Percentiles rank a stretch among this genome's conserved stretches.
Conservation (phyloP, 1,139 yeast species). For the Sugiyamaella neomexicana region DNA sequence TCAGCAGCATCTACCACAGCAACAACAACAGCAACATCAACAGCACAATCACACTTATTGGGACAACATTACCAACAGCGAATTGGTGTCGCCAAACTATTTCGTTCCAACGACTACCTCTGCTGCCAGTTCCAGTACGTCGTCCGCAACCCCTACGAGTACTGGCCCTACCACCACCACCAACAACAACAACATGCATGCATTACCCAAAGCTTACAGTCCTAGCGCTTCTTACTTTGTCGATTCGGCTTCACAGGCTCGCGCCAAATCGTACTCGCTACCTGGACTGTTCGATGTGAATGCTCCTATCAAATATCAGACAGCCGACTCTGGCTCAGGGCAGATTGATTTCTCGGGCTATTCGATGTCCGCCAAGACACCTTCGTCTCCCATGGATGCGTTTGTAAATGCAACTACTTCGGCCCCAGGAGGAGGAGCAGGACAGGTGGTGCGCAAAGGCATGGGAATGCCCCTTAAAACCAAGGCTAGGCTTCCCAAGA, state of each 20-base stretch:
- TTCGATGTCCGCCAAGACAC: slow-evolving; percentile 21
- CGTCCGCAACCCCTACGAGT: too few species aligned
- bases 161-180: not conserved
- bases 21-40: not conserved
- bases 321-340: slow-evolving; percentile 7
- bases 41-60: slow-evolving; percentile 25
- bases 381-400: not conserved
- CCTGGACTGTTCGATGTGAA: slow-evolving; percentile 28
- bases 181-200: slow-evolving; percentile 12
- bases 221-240: slow-evolving; percentile 19
- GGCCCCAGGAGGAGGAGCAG: too few species aligned
- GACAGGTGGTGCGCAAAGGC: slow-evolving; percentile 1
- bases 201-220: slow-evolving; percentile 15
- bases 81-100: slow-evolving; percentile 30
- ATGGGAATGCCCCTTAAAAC: not conserved
- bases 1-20: not conserved
- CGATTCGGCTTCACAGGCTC: slow-evolving; percentile 24
- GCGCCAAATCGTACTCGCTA: slow-evolving; percentile 29
- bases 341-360: slow-evolving; percentile 30
- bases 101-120: slow-evolving; percentile 11
- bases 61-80: slow-evolving; percentile 32
- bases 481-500: not conserved
- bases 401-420: not conserved
- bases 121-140: not conserved
- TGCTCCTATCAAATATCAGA: slow-evolving; percentile 19